Percentiles rank a stretch among this genome's conserved stretches.
These are phyloP conservation scores for Acer yangbiense DNA, from an alignment of 345 rosid species.

Conservation along the genomic window DNA sequence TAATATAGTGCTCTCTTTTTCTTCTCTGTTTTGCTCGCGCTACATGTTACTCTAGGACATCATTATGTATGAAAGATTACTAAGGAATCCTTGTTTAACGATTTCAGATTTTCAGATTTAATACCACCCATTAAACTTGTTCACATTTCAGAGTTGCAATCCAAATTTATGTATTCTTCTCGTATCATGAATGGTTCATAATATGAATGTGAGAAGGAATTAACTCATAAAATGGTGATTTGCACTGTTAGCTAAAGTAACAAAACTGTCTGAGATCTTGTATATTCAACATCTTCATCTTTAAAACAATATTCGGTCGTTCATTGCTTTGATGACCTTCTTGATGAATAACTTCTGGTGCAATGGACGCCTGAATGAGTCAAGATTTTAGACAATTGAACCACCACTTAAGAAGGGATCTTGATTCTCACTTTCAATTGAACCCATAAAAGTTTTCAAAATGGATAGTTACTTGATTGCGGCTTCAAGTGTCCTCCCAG, in stretches of 20 bases:
- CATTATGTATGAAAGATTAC: too few relatives aligned
- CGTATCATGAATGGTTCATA: too few relatives aligned
- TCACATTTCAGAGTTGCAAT: too few relatives aligned
- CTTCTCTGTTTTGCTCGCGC: too few relatives aligned
- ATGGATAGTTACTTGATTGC: constrained; percentile 57
- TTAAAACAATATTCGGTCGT: constrained; percentile 66
- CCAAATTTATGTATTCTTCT: too few relatives aligned
- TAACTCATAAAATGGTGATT: not conserved
- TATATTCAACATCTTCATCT: not conserved
- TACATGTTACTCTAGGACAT: too few relatives aligned
- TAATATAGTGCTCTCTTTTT: too few relatives aligned
- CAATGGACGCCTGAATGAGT: constrained; percentile 62
- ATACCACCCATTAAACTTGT: too few relatives aligned
- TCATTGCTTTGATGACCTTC: constrained; percentile 72
- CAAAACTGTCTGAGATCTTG: constrained; percentile 21
- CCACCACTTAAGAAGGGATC: not conserved
- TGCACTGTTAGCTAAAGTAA: not conserved
- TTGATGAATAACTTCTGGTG: constrained; percentile 70
- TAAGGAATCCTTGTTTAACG: too few relatives aligned
- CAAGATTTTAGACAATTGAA: not conserved
- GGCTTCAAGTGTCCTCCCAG: constrained; percentile 54
- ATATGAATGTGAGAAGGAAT: too few relatives aligned
- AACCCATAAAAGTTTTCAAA: not conserved
- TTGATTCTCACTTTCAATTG: not conserved
- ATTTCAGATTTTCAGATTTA: too few relatives aligned